Evolutionary conservation across 2,329 filamentous ascomycete genomes (phyloP).

Genomic region (Colletotrichum salicis): DNA sequence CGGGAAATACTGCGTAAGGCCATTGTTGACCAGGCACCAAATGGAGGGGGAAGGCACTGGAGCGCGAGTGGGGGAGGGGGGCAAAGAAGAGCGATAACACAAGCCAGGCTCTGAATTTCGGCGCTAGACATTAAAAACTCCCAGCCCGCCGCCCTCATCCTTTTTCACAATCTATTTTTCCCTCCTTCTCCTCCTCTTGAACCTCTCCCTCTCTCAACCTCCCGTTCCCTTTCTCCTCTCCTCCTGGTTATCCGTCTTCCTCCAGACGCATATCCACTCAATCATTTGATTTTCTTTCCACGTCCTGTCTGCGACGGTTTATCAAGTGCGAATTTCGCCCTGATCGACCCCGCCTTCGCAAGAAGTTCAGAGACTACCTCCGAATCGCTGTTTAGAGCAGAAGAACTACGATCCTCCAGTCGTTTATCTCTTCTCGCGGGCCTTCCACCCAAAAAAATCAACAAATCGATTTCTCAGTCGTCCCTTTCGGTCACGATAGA

Average conservation of each 20-base stretch:
- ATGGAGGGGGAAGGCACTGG: not conserved
- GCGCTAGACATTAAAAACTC: constrained; percentile 48
- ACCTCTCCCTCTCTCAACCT: constrained; percentile 46
- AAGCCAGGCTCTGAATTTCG: constrained; percentile 14
- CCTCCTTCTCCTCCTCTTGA: constrained; percentile 38
- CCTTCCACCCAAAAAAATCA: constrained; percentile 27
- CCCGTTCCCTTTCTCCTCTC: constrained; percentile 47
- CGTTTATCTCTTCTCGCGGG: constrained; percentile 49
- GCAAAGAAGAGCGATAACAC: constrained; percentile 27
- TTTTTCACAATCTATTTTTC: constrained; percentile 18
- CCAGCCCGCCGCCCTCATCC: constrained; percentile 39
- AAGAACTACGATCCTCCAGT: constrained; percentile 51
- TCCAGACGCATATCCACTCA: constrained; percentile 54
- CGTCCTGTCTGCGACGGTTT: constrained; percentile 36
- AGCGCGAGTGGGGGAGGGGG: constrained; percentile 7
- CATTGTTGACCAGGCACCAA: too few species aligned
- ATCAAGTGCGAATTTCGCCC: constrained; percentile 33
- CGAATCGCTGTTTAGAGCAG: constrained; percentile 42
- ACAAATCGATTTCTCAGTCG: constrained; percentile 15
- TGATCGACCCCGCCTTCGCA: constrained; percentile 31
- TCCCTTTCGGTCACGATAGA: constrained; percentile 38
- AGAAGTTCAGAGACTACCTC: constrained; percentile 19
- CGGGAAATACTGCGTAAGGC: too few species aligned
- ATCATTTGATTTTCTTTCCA: constrained; percentile 42
- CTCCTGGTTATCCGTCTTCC: constrained; percentile 50